Base-by-base conservation (phyloP, 176 grass and related monocot species). In the Tillandsia fasciculata region DNA sequence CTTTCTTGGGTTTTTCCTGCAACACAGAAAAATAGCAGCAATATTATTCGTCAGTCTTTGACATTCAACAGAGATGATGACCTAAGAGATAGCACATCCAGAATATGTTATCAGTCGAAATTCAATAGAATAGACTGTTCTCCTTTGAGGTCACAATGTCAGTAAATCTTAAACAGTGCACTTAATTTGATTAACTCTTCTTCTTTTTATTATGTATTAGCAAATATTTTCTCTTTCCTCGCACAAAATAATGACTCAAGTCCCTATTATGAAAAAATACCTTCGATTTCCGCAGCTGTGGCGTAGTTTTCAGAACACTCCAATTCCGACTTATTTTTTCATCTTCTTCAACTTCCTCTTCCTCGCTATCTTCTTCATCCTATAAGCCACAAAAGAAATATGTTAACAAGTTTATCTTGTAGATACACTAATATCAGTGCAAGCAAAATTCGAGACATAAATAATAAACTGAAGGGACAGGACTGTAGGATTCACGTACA, bases 311-410 rank as follows among this genome's bases (percentile, higher is more conserved):
- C 68, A 85, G 18, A 80, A 90, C 75, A 70, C 90, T 86, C 94
- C 94, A 99, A 53, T 90, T 97, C 27, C 84, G 74, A 74, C 15
- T 70, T 28, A 63, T 74, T 78, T 85, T 82, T 50, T 82, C 78
- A 71, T 84, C 75, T 63, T 14, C 79, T 80, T 89, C 74, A 23
- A 73, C 86, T 67, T 52, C 67, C 52, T 72, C 93, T 15, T 82
- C 86, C 74, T 87, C 94, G 63, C 74, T 82, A 49, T 96, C 86
- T 79, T 90, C 89, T 17, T 87, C 85, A 75, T 80, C 84, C 92
- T 96, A 76, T 23, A 15, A 74, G 10, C 11, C 49, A 9, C 69
- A 59, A 51, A 72, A 75, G 70, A 76, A 53, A 20, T 2, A 53
- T 65, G 66, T 14, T 4, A 28, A 5, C 49, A 42, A 29, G 2